A percentile compares a stretch with the other conserved stretches of the same genome.
Evolutionary conservation across 129 eudicot genomes (phyloP).

Genomic region (Daucus carota): DH1_v3.0 NC_030389.2:33647501-33648000

Average conservation of each 20-base stretch:
- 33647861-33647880: neutral
- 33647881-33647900: neutral
- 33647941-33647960: neutral
- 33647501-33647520: slow-evolving; percentile 92
- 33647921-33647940: neutral
- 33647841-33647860: neutral
- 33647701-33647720: slow-evolving; percentile 29
- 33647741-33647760: neutral
- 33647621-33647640: slow-evolving; percentile 99
- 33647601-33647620: slow-evolving; percentile 92
- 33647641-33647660: slow-evolving; percentile 78
- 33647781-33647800: neutral
- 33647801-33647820: neutral
- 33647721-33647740: slow-evolving; percentile 8
- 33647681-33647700: slow-evolving; percentile 44
- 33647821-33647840: neutral
- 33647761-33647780: neutral
- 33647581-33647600: slow-evolving; percentile 91
- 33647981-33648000: neutral
- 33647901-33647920: neutral
- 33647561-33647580: slow-evolving; percentile 80
- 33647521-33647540: slow-evolving; percentile 72
- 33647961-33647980: neutral
- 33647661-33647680: slow-evolving; percentile 67
- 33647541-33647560: slow-evolving; percentile 99